Conservation (phyloP, 2,329 filamentous ascomycete species). For the Beauveria caledonica region DNA sequence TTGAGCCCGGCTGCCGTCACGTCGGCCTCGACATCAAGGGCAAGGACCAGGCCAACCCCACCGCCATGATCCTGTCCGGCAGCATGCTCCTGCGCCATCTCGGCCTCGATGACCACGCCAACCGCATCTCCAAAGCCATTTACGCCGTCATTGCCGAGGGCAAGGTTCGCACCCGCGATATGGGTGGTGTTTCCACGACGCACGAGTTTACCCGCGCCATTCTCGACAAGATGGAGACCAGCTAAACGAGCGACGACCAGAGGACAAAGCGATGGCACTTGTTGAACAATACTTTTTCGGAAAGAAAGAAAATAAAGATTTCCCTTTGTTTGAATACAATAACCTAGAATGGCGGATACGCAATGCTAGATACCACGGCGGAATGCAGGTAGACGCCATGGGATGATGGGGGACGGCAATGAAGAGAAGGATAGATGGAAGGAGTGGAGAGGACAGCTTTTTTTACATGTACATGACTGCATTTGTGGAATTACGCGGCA, state of each 20-base stretch:
- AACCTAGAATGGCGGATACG: conserved; percentile 4
- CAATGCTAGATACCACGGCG: conserved; percentile 3
- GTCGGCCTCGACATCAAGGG: conserved; percentile 99
- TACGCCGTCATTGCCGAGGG: conserved; percentile 78
- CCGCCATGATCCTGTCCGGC: conserved; percentile 86
- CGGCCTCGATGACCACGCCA: conserved; percentile 94
- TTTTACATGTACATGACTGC: conserved; percentile 11
- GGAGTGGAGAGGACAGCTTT: background rate
- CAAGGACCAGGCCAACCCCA: conserved; percentile 98
- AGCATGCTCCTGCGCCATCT: conserved; percentile 97
- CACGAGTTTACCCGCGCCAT: conserved; percentile 94
- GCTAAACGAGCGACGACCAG: conserved; percentile 36
- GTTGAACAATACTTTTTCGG: background rate
- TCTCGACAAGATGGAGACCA: conserved; percentile 85
- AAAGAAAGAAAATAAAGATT: background rate
- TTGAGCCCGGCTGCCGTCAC: conserved; percentile 98
- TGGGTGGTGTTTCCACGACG: conserved; percentile 85
- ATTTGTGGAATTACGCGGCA: conserved; percentile 8
- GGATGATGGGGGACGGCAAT: background rate
- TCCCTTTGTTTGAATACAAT: conserved; percentile 9
- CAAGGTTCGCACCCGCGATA: conserved; percentile 83
- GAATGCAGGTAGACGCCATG: background rate
- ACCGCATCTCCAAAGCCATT: conserved; percentile 87
- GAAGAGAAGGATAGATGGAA: background rate
- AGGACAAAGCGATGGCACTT: background rate